These are phyloP conservation scores for Eucalyptus polybractea DNA, from an alignment of 345 rosid genomes.

Conservation along the genomic window DNA sequence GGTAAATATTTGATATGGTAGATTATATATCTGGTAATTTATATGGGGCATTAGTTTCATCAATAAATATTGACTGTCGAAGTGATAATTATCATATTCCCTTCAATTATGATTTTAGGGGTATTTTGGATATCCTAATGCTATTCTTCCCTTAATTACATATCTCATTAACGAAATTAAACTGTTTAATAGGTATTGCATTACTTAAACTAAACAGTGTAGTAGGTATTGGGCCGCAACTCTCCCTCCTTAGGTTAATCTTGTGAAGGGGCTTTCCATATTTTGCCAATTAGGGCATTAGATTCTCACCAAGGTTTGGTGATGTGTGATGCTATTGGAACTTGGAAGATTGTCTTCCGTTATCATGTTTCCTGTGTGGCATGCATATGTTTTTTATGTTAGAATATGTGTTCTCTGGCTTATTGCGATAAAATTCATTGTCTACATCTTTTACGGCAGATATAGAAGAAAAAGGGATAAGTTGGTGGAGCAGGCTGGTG, in stretches of 20 bases:
- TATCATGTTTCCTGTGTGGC: neutral
- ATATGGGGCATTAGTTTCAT: neutral
- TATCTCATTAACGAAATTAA: neutral
- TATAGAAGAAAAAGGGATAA: constrained; percentile 81
- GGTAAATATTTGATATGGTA: neutral
- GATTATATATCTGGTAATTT: neutral
- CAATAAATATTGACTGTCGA: neutral
- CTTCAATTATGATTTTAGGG: neutral
- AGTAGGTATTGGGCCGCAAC: neutral
- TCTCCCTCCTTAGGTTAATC: neutral
- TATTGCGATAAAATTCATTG: neutral
- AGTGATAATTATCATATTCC: neutral
- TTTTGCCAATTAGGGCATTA: neutral
- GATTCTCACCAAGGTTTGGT: neutral
- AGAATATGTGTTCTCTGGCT: neutral
- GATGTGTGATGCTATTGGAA: neutral
- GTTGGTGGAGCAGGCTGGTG: constrained; percentile 58
- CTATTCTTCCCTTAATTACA: neutral
- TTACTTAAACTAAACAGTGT: neutral
- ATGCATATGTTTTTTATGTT: neutral
- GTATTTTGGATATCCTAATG: neutral
- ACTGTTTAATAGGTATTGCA: neutral
- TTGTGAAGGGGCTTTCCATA: neutral
- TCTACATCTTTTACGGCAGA: constrained; percentile 8
- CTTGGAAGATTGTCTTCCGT: neutral